Evolutionary conservation across 2,329 filamentous ascomycete genomes (phyloP).

Genomic region (Fusarium floridanum): DNA sequence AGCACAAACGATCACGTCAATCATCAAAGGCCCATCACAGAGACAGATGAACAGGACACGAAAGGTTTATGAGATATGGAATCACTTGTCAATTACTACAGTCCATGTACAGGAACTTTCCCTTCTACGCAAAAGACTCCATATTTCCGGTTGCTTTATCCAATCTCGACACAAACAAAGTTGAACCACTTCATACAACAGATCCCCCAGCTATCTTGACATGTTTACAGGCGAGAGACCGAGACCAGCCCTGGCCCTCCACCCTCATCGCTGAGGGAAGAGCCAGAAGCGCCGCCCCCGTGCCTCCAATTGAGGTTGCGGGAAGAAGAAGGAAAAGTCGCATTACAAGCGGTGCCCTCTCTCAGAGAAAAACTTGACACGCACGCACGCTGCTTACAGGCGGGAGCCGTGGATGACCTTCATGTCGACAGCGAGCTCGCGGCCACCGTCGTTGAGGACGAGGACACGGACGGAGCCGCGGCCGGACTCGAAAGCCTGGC

Average conservation of each 20-base stretch:
- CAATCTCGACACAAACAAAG: conserved; percentile 49
- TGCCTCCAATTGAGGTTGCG: conserved; percentile 28
- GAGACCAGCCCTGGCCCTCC: conserved; percentile 22
- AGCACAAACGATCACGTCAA: neutral
- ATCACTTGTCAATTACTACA: conserved; percentile 52
- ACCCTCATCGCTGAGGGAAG: conserved; percentile 27
- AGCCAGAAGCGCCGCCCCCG: conserved; percentile 30
- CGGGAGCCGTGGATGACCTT: conserved; percentile 92
- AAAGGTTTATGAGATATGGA: conserved; percentile 39
- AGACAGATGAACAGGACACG: no score
- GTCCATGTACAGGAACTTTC: conserved; percentile 58
- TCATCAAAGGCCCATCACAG: neutral
- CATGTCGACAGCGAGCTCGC: conserved; percentile 98
- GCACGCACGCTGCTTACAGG: conserved; percentile 63
- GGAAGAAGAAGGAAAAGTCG: conserved; percentile 39
- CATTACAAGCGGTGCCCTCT: conserved; percentile 41
- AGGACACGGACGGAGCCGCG: conserved; percentile 94
- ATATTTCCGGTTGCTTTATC: conserved; percentile 52
- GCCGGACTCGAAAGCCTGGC: conserved; percentile 88
- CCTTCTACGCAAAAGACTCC: conserved; percentile 58
- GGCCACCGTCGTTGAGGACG: conserved; percentile 92
- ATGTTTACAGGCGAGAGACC: conserved; percentile 38
- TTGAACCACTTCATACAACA: conserved; percentile 46
- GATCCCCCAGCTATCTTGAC: conserved; percentile 26
- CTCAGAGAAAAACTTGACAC: conserved; percentile 31